Evolutionary conservation across 2,329 filamentous ascomycete genomes (phyloP).

Genomic region (Lizonia empirigonia): DNA sequence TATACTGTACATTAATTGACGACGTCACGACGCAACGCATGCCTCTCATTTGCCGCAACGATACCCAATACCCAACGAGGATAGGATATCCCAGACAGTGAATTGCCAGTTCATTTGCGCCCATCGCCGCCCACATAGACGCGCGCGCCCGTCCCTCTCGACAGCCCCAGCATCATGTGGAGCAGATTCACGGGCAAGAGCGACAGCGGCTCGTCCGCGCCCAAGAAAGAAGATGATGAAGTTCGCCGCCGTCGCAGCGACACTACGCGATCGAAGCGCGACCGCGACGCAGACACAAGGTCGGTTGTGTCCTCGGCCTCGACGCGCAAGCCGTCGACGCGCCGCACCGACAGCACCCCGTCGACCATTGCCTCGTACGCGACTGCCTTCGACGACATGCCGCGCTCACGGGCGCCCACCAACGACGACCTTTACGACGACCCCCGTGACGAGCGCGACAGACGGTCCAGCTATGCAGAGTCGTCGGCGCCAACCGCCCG

Average conservation of each 20-base stretch:
- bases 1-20: constrained; percentile 26
- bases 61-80: constrained; percentile 32
- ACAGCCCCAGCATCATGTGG: constrained; percentile 42
- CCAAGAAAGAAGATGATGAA: constrained; percentile 35
- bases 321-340: constrained; percentile 37
- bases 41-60: constrained; percentile 29
- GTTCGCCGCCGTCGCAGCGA: constrained; percentile 33
- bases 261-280: constrained; percentile 42
- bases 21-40: constrained; percentile 37
- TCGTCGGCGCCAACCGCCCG: constrained; percentile 36
- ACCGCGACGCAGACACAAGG: constrained; percentile 35
- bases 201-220: constrained; percentile 38
- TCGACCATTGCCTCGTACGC: constrained; percentile 48
- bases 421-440: constrained; percentile 44
- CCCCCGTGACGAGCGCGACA: constrained; percentile 38
- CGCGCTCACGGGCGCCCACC: constrained; percentile 31
- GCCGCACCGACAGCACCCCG: constrained; percentile 35
- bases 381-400: constrained; percentile 46
- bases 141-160: constrained; percentile 18
- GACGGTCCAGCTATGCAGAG: constrained; percentile 37
- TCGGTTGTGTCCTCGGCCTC: constrained; percentile 46
- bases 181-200: constrained; percentile 46
- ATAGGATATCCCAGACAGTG: constrained; percentile 13
- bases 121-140: constrained; percentile 28
- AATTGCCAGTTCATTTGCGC: constrained; percentile 23